A percentile compares a stretch with the other conserved stretches of the same genome.
These are phyloP conservation scores for Castanea crenata DNA, from an alignment of 306 rosid genomes.

Conservation along the genomic window DNA sequence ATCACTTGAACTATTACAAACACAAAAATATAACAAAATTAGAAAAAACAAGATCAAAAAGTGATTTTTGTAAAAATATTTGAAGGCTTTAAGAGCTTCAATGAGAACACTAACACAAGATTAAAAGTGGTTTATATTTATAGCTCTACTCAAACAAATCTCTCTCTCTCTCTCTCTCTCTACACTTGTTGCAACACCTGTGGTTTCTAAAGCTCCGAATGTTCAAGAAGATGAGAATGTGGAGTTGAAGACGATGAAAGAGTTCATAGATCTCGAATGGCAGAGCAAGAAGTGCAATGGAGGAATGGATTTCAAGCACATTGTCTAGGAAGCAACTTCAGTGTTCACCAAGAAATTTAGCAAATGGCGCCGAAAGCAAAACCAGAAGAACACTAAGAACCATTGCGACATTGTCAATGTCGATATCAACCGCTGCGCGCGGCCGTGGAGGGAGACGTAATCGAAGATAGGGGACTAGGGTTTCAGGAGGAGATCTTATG, in stretches of 20 bases:
- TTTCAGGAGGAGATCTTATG: constrained; percentile 79
- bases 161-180: too few relatives aligned
- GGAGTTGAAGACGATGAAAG: constrained; percentile 79
- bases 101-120: too few relatives aligned
- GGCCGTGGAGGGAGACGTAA: constrained; percentile 56
- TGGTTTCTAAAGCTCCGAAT: constrained; percentile 35
- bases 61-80: too few relatives aligned
- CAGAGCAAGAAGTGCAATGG: constrained; percentile 50
- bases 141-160: too few relatives aligned
- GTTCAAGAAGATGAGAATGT: constrained; percentile 3
- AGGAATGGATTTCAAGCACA: constrained; percentile 64
- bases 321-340: constrained; percentile 74
- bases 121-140: too few relatives aligned
- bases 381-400: constrained; percentile 35
- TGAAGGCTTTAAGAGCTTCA: too few relatives aligned
- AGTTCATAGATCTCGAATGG: constrained; percentile 93
- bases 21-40: too few relatives aligned
- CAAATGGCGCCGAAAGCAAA: constrained; percentile 72
- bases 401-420: constrained; percentile 6
- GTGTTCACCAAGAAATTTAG: constrained; percentile 60
- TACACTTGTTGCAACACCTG: too few relatives aligned
- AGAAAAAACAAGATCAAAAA: too few relatives aligned
- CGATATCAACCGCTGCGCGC: constrained; percentile 14
- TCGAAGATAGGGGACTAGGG: constrained; percentile 84
- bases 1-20: too few relatives aligned